Evolutionary conservation across 306 rosid genomes (phyloP), one percentile per base, ranked within the genome.

Genomic region (Dryas octopetala): DNA sequence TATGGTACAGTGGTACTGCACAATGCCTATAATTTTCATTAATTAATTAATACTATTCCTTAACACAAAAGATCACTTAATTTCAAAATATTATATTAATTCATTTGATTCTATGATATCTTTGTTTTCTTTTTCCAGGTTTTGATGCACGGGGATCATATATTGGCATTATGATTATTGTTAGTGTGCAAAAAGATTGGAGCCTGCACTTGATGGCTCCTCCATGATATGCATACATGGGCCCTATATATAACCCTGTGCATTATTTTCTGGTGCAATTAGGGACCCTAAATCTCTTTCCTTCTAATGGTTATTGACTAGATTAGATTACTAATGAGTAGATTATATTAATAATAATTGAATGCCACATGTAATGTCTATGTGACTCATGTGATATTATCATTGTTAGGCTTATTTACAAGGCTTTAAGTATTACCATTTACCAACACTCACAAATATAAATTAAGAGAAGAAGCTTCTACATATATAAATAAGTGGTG

Each of bases 331-430:
- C 63, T 14, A 51, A 77, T 70, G 81, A 77, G 76, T 71, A 66
- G 38, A 54, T 45, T 26, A 57, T 52, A 72, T 72, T 54, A 38
- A 57, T 57, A 66, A 74, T 74, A 66, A 79, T 78, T 79, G 69
- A 66, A 74, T 49, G 64, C 44, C 83, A 73, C 75, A 74, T 74
- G 79, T 66, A 32, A 72, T 73, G 82, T 73, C 61, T 73, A 8
- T 62, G 51, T 17, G 8, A n/a, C 55, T 78, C 76, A 78, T 49
- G 75, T 69, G 58, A 46, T 78, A 58, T 48, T 78, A 53, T 71
- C 41, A 71, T 62, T 52, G 45, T 78, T 54, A 78, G 23, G 23
- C 23, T 78, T 62, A 70, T 32, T 1, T 32, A 32, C 38, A 32
- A 32, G 10, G 7, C 49, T 7, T 46, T 46, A 46, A 46, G 49